phyloP scores from a whole-genome alignment of 83 land plant genomes.

The Larix sibirica region DNA sequence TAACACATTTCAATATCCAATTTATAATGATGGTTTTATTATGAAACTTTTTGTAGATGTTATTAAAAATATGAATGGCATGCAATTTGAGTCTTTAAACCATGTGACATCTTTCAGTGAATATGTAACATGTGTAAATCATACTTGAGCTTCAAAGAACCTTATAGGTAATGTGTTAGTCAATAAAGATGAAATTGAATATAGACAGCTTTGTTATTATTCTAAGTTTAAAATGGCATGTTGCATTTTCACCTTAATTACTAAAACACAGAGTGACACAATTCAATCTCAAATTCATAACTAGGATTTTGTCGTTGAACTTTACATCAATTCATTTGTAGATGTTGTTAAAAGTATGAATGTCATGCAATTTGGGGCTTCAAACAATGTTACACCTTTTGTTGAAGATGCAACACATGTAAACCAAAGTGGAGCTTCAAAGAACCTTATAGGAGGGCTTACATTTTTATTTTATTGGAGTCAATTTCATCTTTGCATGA shows the following conservation, averaged over 20 bases:
- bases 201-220: constrained; percentile 20
- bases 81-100: neutral
- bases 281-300: neutral
- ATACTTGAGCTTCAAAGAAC: neutral
- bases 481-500: neutral
- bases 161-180: constrained; percentile 27
- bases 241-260: too few species aligned
- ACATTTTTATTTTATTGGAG: neutral
- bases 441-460: neutral
- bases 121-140: neutral
- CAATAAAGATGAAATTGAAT: constrained; percentile 31
- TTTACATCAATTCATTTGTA: neutral
- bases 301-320: neutral
- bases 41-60: constrained; percentile 4
- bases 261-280: neutral
- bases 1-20: neutral
- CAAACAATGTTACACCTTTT: neutral
- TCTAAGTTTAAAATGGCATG: neutral
- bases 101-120: neutral
- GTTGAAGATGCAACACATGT: neutral
- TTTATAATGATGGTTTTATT: neutral
- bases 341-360: constrained; percentile 6
- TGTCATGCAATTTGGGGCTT: neutral
- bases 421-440: neutral
- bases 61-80: neutral